Percentiles rank a stretch among this genome's conserved stretches.
Evolutionary conservation across 306 rosid species (phyloP).

Genomic region (Prunus davidiana): DNA sequence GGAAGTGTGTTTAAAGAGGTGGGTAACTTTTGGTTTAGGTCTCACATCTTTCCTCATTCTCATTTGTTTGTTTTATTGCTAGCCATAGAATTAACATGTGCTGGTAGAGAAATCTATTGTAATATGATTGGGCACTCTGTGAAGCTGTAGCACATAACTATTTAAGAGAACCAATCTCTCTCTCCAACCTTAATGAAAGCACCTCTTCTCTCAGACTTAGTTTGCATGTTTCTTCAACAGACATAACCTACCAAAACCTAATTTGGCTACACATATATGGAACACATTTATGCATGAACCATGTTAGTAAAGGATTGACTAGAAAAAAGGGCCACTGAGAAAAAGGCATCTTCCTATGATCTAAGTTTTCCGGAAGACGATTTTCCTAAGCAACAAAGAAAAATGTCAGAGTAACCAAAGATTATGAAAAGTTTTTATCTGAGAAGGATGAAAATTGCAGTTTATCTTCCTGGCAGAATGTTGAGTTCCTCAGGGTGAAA

Average conservation of each 20-base stretch:
- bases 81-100: constrained; percentile 30
- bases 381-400: background rate
- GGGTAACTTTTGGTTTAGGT: constrained; percentile 39
- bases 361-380: background rate
- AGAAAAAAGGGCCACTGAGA: background rate
- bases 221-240: background rate
- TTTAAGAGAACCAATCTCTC: constrained; percentile 14
- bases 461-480: background rate
- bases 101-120: constrained; percentile 12
- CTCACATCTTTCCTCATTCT: constrained; percentile 37
- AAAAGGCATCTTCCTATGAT: background rate
- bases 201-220: background rate
- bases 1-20: constrained; percentile 25
- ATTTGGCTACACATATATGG: background rate
- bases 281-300: background rate
- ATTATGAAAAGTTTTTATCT: background rate
- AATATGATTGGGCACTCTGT: background rate
- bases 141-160: background rate
- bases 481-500: background rate
- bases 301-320: background rate
- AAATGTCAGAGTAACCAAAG: background rate
- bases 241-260: background rate
- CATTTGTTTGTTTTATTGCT: constrained; percentile 43
- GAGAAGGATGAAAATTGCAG: background rate
- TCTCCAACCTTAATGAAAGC: constrained; percentile 14